Conservation (phyloP, 2,329 filamentous ascomycete species). For the Pseudocercospora fijiensis region DNA sequence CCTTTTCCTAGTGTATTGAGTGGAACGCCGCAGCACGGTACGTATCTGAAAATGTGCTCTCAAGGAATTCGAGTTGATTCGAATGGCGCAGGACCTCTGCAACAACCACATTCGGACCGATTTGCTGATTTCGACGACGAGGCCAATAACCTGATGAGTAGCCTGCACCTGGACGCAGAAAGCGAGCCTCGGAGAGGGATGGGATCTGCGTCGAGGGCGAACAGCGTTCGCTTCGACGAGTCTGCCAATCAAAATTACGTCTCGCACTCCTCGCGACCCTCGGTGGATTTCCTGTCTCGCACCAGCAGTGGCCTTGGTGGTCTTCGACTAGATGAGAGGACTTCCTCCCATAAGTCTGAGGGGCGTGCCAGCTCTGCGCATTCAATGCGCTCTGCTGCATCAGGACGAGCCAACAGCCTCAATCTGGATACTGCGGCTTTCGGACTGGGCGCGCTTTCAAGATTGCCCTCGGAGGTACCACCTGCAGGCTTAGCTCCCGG, state of each 20-base stretch:
- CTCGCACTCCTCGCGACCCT: slow-evolving; percentile 77
- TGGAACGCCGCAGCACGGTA: slow-evolving; percentile 84
- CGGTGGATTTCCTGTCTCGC: slow-evolving; percentile 76
- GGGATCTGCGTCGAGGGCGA: slow-evolving; percentile 85
- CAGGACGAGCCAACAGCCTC: slow-evolving; percentile 82
- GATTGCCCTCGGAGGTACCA: slow-evolving; percentile 70
- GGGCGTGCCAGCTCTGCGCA: slow-evolving; percentile 86
- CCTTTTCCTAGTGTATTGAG: slow-evolving; percentile 84
- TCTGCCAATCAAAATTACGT: slow-evolving; percentile 90
- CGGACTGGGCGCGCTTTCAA: slow-evolving; percentile 62
- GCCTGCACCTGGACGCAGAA: slow-evolving; percentile 80
- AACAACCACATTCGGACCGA: slow-evolving; percentile 75
- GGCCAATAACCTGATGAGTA: slow-evolving; percentile 73
- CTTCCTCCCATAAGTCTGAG: slow-evolving; percentile 92
- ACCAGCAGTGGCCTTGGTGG: slow-evolving; percentile 68
- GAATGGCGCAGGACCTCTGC: slow-evolving; percentile 65
- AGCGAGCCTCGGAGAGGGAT: slow-evolving; percentile 71
- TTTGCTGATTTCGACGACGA: slow-evolving; percentile 92
- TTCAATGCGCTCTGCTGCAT: slow-evolving; percentile 74
- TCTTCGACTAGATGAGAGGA: slow-evolving; percentile 82
- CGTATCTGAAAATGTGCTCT: slow-evolving; percentile 33
- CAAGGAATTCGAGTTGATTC: slow-evolving; percentile 6
- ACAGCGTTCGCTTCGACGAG: slow-evolving; percentile 96
- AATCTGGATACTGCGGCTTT: slow-evolving; percentile 75
- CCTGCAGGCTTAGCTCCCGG: slow-evolving; percentile 77